Conservation (phyloP, 1,139 yeast genomes). For the Geotrichum candidum region DNA sequence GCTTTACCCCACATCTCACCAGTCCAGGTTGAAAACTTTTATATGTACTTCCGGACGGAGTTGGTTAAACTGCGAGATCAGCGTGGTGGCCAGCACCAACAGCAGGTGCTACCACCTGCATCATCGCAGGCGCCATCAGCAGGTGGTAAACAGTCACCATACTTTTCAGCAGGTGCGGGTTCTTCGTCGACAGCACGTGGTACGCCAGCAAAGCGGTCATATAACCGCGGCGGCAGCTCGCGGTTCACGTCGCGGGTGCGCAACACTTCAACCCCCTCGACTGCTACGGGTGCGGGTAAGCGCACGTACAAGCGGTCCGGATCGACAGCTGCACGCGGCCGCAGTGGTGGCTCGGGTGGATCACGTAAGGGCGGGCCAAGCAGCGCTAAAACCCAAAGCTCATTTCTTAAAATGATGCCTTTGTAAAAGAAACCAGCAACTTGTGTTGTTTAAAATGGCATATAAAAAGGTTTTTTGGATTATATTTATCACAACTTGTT, state of each 20-base stretch:
- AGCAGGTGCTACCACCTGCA: background rate
- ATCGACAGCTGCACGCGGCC: background rate
- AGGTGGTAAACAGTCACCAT: background rate
- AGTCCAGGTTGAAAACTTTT: slow-evolving; percentile 17
- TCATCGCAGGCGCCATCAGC: background rate
- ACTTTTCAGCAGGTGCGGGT: background rate
- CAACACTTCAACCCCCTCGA: background rate
- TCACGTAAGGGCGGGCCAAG: background rate
- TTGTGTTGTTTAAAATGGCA: too few relatives aligned
- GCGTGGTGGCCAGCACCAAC: background rate
- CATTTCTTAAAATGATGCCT: slow-evolving; percentile 11
- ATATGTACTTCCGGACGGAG: slow-evolving; percentile 17
- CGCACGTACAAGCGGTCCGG: background rate
- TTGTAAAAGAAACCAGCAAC: background rate
- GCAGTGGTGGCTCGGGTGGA: background rate
- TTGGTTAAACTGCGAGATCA: slow-evolving; percentile 15
- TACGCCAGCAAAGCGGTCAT: background rate
- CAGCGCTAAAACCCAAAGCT: background rate
- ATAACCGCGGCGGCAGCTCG: background rate
- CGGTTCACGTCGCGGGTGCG: background rate
- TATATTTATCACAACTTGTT: too few relatives aligned
- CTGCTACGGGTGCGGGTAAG: background rate
- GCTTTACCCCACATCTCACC: slow-evolving; percentile 17
- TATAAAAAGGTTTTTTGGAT: too few relatives aligned
- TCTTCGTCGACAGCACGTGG: background rate